Conservation (phyloP, 2,329 filamentous ascomycete species). For the Mycosphaerella sp. region DNA sequence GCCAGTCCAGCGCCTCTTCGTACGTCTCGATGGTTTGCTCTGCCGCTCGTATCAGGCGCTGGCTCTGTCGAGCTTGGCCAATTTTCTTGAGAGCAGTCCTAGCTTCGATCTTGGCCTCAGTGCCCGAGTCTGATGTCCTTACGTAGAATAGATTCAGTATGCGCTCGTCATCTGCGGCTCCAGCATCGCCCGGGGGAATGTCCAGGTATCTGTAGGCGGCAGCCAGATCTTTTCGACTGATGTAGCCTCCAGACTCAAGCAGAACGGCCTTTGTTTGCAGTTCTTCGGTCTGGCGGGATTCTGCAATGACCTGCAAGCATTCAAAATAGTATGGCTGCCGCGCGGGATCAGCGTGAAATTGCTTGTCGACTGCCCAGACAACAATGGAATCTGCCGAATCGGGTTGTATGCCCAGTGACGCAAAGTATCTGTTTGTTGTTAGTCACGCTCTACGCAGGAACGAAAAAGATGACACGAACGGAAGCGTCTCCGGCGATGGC, state of each 20-base stretch:
- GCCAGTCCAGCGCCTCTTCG: constrained; percentile 57
- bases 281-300: constrained; percentile 49
- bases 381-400: constrained; percentile 60
- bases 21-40: constrained; percentile 55
- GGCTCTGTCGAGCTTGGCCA: constrained; percentile 53
- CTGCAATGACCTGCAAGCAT: constrained; percentile 56
- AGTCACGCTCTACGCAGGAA: background rate
- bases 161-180: constrained; percentile 49
- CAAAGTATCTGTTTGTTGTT: constrained; percentile 38
- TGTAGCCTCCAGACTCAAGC: constrained; percentile 54
- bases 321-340: constrained; percentile 58
- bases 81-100: constrained; percentile 55
- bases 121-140: constrained; percentile 50
- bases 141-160: constrained; percentile 59
- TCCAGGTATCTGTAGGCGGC: constrained; percentile 56
- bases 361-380: constrained; percentile 56
- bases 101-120: constrained; percentile 50
- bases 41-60: constrained; percentile 53
- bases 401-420: constrained; percentile 55
- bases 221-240: constrained; percentile 51
- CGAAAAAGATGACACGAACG: constrained; percentile 16
- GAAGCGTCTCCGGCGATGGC: constrained; percentile 22
- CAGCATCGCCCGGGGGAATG: constrained; percentile 42
- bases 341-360: constrained; percentile 50
- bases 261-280: constrained; percentile 54